These are phyloP conservation scores for Termitomyces sp. DNA, from an alignment of 768 basidiomycete species.

Conservation along the genomic window DNA sequence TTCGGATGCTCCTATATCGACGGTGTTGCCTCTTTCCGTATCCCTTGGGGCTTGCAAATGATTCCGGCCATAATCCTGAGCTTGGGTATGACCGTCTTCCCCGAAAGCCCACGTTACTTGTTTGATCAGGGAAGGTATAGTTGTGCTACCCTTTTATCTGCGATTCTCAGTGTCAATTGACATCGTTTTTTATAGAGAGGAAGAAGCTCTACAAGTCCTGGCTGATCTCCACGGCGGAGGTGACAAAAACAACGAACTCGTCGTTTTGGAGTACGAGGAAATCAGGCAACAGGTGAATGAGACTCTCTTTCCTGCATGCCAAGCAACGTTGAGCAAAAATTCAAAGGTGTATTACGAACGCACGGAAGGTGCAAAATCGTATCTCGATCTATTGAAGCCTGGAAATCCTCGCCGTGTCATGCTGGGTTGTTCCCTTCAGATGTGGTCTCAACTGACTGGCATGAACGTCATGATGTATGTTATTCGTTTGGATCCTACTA, in stretches of 20 bases:
- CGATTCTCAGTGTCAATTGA: not conserved
- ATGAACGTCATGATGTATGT: conserved; percentile 81
- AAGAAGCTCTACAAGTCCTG: conserved; percentile 65
- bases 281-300: conserved; percentile 46
- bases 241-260: conserved; percentile 52
- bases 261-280: conserved; percentile 66
- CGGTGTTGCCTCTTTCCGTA: conserved; percentile 68
- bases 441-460: conserved; percentile 74
- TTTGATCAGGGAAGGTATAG: conserved; percentile 52
- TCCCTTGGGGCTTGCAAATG: conserved; percentile 77
- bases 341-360: conserved; percentile 49
- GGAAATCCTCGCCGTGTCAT: conserved; percentile 67
- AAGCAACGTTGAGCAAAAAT: not conserved
- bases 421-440: conserved; percentile 67
- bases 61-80: conserved; percentile 72
- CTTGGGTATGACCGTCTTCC: conserved; percentile 63
- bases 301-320: not conserved
- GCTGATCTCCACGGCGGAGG: conserved; percentile 73
- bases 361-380: conserved; percentile 67
- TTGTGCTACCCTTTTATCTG: not conserved
- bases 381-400: conserved; percentile 58
- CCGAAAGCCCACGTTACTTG: conserved; percentile 69
- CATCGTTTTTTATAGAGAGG: conserved; percentile 27
- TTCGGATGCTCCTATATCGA: conserved; percentile 73
- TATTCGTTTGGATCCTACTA: not conserved